Evolutionary conservation across 257 asterid species (phyloP), one percentile per base, ranked within the genome.

Genomic region (Lycium ferocissimum): DNA sequence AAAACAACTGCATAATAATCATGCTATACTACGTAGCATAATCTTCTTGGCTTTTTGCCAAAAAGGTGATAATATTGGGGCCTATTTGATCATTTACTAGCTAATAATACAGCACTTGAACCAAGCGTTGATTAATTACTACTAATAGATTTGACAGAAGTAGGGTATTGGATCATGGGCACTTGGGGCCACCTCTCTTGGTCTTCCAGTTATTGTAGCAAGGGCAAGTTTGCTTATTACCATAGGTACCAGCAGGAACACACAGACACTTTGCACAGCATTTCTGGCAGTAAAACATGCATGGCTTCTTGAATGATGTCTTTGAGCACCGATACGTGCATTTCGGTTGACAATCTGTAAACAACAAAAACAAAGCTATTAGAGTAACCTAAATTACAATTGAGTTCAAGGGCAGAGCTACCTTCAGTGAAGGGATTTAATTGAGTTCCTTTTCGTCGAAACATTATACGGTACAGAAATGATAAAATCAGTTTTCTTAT

Each of bases 171-270:
- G 40, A 80, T 80, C 54, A 80, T 56, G 84, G 84, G 33, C 84
- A 81, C 75, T 81, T 81, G 4, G 84, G 84, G 78, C 84, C 84
- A 61, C 84, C 84, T 59, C 70, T 54, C 78, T 81, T 62, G 62
- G 84, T 81, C 76, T 81, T 81, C 84, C 84, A 81, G 78, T 81
- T 81, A 20, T 81, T 81, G 62, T 81, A 81, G 84, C 84, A 81
- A 63, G 84, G 84, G 78, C 84, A 81, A 18, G 47, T 66, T 59
- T 63, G 76, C 57, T 81, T 63, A n/a, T 81, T 81, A 7, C 84
- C 84, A 51, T 81, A 81, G 78, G 72, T 61, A 35, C 84, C 84
- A 45, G 84, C 47, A 10, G 84, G 84, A 47, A 81, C 84, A 66
- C 84, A 81, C 7, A 81, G 18, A 33, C 78, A 81, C 47, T 81